Conservation (phyloP, 495 filamentous ascomycete species). For the Podospora conica region DNA sequence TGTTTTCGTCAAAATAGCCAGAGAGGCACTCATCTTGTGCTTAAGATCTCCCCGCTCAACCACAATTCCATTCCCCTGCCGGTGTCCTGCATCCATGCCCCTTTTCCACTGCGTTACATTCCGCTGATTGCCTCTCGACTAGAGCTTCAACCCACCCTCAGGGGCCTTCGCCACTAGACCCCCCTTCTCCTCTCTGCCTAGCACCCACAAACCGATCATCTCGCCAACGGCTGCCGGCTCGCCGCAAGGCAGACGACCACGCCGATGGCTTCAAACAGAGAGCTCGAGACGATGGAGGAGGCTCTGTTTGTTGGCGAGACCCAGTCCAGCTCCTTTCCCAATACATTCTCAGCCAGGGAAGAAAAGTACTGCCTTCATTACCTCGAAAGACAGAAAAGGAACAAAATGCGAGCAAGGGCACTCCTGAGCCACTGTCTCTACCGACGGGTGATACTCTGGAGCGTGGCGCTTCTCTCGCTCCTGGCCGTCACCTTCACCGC, state of each 20-base stretch:
- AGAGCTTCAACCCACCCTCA: not conserved
- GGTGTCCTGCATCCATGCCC: not conserved
- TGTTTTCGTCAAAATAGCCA: not conserved
- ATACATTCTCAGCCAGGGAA: constrained; percentile 11
- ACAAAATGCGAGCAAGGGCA: constrained; percentile 24
- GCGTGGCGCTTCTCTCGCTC: constrained; percentile 23
- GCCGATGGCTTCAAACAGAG: not conserved
- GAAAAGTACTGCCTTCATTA: constrained; percentile 20
- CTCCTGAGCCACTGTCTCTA: constrained; percentile 38
- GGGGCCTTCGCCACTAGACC: not conserved
- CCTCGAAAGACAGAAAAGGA: constrained; percentile 6
- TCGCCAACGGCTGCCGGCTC: constrained; percentile 41
- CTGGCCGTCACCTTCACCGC: constrained; percentile 23
- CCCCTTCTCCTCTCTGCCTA: not conserved
- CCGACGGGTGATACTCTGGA: constrained; percentile 39
- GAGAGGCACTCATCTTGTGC: not conserved
- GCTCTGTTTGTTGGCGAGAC: constrained; percentile 14
- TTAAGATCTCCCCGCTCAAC: not conserved
- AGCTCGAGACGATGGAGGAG: constrained; percentile 17
- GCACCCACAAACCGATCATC: not conserved
- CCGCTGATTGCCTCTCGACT: not conserved
- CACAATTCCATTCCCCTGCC: not conserved
- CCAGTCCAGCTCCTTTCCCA: constrained; percentile 15
- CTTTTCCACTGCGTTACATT: not conserved
- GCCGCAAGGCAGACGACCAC: not conserved